Percentiles rank a stretch among this genome's conserved stretches.
These are phyloP conservation scores for Geotrichum europaeum DNA, from an alignment of 1,139 yeast species.

Conservation along the genomic window DNA sequence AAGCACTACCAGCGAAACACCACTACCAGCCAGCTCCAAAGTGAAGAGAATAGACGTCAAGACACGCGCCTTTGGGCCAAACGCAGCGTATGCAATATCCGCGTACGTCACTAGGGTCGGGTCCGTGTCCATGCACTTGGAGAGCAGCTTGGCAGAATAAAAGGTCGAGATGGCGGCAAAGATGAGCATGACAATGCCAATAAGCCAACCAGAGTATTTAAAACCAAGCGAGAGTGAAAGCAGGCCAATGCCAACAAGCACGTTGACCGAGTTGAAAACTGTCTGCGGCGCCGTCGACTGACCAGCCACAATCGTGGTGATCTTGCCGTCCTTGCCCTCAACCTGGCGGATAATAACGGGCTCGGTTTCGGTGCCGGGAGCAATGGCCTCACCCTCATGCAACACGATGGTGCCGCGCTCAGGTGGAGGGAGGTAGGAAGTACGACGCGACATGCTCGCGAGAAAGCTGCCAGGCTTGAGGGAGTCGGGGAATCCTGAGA, in stretches of 20 bases:
- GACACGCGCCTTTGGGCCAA: constrained; percentile 53
- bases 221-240: constrained; percentile 79
- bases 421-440: constrained; percentile 21
- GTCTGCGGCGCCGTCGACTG: constrained; percentile 89
- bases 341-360: constrained; percentile 57
- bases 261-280: constrained; percentile 77
- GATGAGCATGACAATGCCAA: constrained; percentile 52
- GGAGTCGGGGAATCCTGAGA: constrained; percentile 3
- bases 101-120: constrained; percentile 80
- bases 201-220: constrained; percentile 71
- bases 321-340: constrained; percentile 66
- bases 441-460: background rate
- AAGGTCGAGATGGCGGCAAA: constrained; percentile 58
- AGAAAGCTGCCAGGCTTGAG: background rate
- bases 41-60: constrained; percentile 68
- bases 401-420: constrained; percentile 24
- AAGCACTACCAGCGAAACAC: constrained; percentile 66
- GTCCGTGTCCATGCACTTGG: constrained; percentile 66
- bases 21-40: constrained; percentile 71
- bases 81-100: constrained; percentile 75
- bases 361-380: constrained; percentile 42
- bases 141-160: constrained; percentile 60
- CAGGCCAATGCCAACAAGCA: constrained; percentile 78
- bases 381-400: constrained; percentile 27
- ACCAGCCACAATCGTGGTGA: constrained; percentile 70